A percentile compares a stretch with the other conserved stretches of the same genome.
phyloP scores from a whole-genome alignment of 768 basidiomycete genomes.

The Boletus sp. region DNA sequence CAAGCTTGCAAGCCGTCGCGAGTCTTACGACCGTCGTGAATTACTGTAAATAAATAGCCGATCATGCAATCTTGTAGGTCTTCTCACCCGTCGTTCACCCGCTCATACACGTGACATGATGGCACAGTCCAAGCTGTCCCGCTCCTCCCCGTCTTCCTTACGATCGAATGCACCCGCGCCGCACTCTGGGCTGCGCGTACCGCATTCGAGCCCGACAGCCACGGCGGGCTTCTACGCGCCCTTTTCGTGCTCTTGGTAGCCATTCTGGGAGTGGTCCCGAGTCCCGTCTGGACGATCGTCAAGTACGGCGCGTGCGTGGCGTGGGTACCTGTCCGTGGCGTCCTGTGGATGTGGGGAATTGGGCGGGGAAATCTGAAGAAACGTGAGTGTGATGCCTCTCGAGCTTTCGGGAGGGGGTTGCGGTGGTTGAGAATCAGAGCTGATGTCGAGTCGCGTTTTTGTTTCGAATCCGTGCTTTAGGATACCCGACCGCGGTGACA shows the following conservation, averaged over 20 bases:
- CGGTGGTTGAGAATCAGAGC: too few species aligned
- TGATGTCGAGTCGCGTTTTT: neutral
- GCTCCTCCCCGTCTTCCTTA: slow-evolving; percentile 10
- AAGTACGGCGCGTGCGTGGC: neutral
- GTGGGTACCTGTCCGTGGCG: neutral
- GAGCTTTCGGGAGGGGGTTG: neutral
- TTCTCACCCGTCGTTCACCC: neutral
- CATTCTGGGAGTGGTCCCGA: neutral
- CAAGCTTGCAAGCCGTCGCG: neutral
- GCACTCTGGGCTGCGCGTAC: slow-evolving; percentile 2
- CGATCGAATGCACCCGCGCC: slow-evolving; percentile 1
- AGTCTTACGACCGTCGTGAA: neutral
- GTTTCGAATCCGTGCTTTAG: neutral
- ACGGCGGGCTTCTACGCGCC: neutral
- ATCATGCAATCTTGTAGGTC: slow-evolving; percentile 3
- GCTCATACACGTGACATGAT: neutral
- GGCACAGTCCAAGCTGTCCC: slow-evolving; percentile 7
- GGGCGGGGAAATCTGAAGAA: slow-evolving; percentile 1
- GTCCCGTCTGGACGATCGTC: neutral
- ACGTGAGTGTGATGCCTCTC: neutral
- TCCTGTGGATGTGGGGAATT: slow-evolving; percentile 18
- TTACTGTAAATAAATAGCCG: too few species aligned
- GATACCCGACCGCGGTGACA: neutral
- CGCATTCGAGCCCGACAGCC: neutral
- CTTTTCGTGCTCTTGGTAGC: neutral